Percentiles rank a stretch among this genome's conserved stretches.
Evolutionary conservation across 352 stramenopile genomes (phyloP).

Genomic region (Phytopythium litorale): DNA sequence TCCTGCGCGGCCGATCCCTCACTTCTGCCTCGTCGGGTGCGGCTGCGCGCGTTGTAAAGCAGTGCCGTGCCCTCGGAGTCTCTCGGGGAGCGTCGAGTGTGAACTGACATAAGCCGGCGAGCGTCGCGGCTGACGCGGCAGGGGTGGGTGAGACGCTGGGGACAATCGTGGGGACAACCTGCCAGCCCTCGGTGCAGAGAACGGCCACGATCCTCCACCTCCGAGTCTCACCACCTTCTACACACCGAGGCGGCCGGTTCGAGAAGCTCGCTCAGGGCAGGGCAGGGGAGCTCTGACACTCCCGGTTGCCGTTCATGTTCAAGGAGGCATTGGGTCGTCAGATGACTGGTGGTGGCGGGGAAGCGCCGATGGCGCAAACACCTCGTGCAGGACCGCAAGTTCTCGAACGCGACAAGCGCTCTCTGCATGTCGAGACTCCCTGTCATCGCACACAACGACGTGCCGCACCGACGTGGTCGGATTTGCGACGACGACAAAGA

Average conservation of each 20-base stretch:
- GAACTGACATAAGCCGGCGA: neutral
- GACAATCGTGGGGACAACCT: slow-evolving; percentile 2
- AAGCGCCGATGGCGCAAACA: neutral
- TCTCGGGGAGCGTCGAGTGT: neutral
- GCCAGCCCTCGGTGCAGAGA: neutral
- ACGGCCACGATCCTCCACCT: neutral
- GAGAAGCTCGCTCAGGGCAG: neutral
- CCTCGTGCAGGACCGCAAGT: neutral
- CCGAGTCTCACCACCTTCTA: neutral
- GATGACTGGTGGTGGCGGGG: neutral
- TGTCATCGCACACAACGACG: no score
- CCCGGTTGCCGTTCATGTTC: neutral
- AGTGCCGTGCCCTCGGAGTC: neutral
- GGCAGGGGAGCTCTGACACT: neutral
- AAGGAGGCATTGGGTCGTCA: neutral
- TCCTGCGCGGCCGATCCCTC: neutral
- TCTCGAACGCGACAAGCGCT: neutral
- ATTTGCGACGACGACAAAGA: no score
- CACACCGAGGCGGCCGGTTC: neutral
- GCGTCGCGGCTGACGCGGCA: neutral
- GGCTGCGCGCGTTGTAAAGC: neutral
- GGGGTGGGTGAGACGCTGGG: neutral
- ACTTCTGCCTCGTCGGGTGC: neutral
- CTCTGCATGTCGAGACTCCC: no score
- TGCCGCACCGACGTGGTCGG: no score